Evolutionary conservation across 495 filamentous ascomycete species (phyloP).

Genomic region (Corynascus novoguineensis): DNA sequence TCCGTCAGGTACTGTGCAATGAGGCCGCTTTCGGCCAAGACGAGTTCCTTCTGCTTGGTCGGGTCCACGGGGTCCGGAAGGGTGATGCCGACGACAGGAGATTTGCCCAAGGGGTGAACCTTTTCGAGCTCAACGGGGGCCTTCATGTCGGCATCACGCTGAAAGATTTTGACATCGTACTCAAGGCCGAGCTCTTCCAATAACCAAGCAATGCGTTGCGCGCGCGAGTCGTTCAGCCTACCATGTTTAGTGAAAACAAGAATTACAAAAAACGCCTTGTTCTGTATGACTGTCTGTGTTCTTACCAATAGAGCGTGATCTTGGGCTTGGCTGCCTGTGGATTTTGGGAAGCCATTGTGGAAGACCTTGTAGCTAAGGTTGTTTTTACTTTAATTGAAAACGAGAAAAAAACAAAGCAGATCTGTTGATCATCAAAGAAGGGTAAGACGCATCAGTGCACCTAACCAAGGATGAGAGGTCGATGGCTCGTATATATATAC

Average conservation of each 20-base stretch:
- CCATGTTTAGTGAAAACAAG: neutral
- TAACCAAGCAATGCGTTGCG: constrained; percentile 84
- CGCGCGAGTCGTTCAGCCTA: constrained; percentile 57
- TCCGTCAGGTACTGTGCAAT: constrained; percentile 79
- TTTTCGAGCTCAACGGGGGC: constrained; percentile 69
- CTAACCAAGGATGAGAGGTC: no score
- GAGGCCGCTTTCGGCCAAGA: constrained; percentile 73
- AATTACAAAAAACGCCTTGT: no score
- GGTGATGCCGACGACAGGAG: constrained; percentile 62
- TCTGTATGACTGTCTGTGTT: neutral
- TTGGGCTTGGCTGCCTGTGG: neutral
- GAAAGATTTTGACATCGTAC: constrained; percentile 72
- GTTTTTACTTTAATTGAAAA: no score
- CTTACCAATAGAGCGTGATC: constrained; percentile 11
- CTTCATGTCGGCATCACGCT: constrained; percentile 51
- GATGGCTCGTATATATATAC: no score
- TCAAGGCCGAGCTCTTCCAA: constrained; percentile 75
- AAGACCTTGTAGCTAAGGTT: no score
- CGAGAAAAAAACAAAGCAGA: no score
- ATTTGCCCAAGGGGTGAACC: constrained; percentile 81
- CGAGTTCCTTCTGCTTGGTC: constrained; percentile 34
- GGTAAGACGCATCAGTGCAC: no score
- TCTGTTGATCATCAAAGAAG: no score
- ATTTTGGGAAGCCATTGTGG: neutral
- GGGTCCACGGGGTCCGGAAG: constrained; percentile 22